phyloP scores from a whole-genome alignment of 2,329 filamentous ascomycete genomes.

The Colletotrichum spaethianum region DNA sequence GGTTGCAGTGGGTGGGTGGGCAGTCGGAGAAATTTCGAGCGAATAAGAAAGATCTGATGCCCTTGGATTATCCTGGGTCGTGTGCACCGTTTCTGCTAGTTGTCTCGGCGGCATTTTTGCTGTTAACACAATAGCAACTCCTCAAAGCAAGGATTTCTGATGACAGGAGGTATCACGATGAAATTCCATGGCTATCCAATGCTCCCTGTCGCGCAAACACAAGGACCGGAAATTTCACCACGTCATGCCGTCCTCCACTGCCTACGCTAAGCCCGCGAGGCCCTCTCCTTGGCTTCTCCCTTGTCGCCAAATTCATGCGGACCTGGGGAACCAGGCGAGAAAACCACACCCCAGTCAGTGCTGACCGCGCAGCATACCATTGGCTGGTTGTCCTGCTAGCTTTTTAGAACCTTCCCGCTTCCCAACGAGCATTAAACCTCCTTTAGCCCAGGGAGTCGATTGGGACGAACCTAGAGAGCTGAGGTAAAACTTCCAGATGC shows the following conservation, averaged over 20 bases:
- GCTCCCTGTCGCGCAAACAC: constrained; percentile 17
- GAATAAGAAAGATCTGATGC: background rate
- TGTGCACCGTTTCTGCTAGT: background rate
- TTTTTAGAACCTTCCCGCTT: background rate
- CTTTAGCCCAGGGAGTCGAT: background rate
- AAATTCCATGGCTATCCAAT: constrained; percentile 4
- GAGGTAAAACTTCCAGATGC: constrained; percentile 7
- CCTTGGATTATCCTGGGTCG: background rate
- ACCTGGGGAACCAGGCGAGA: constrained; percentile 1
- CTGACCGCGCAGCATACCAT: background rate
- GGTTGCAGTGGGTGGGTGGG: background rate
- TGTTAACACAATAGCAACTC: background rate
- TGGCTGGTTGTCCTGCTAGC: background rate
- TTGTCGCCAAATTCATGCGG: constrained; percentile 20
- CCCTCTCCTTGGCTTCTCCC: constrained; percentile 11
- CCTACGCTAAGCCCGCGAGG: constrained; percentile 6
- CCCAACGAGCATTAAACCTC: constrained; percentile 18
- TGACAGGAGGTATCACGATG: background rate
- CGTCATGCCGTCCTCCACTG: constrained; percentile 34
- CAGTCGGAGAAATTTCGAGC: constrained; percentile 1
- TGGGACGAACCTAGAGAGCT: background rate
- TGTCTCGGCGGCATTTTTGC: background rate
- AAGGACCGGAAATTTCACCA: constrained; percentile 37
- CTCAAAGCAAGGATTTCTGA: background rate
- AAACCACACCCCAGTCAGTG: constrained; percentile 12